phyloP scores from a whole-genome alignment of 2,329 filamentous ascomycete genomes.

The Calonectria pauciramosa region DNA sequence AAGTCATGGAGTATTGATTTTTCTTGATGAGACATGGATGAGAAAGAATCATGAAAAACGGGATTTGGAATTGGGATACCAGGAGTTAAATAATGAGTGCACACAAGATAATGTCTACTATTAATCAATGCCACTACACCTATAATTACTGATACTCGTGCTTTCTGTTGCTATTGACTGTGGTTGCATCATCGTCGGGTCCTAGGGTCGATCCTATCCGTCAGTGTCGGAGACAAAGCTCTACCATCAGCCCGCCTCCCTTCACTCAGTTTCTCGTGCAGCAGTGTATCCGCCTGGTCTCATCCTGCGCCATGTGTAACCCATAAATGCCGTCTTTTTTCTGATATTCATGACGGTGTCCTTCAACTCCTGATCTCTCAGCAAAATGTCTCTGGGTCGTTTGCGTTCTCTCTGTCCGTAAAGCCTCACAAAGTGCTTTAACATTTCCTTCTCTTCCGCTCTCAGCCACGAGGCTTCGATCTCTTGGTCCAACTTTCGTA shows the following conservation, averaged over 20 bases:
- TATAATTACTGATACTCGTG: neutral
- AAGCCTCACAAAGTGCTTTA: constrained; percentile 65
- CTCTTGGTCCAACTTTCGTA: constrained; percentile 64
- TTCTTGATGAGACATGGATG: constrained; percentile 31
- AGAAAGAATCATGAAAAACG: constrained; percentile 39
- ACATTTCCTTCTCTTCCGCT: constrained; percentile 54
- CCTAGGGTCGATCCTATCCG: neutral
- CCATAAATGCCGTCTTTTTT: constrained; percentile 87
- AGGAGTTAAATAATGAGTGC: constrained; percentile 31
- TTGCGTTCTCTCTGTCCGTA: constrained; percentile 78
- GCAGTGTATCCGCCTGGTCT: constrained; percentile 50
- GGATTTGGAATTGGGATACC: constrained; percentile 21
- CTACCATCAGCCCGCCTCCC: neutral
- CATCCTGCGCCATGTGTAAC: constrained; percentile 84
- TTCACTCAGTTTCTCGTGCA: constrained; percentile 17
- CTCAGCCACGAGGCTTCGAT: constrained; percentile 58
- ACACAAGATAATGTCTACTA: constrained; percentile 44
- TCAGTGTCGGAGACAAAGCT: neutral
- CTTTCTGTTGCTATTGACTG: neutral
- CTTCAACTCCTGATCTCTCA: constrained; percentile 79
- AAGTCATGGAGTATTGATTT: constrained; percentile 16
- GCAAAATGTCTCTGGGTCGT: constrained; percentile 84
- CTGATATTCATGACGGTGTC: constrained; percentile 81
- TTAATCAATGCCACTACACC: constrained; percentile 32
- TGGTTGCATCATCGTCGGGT: neutral